Evolutionary conservation across 2,329 filamentous ascomycete species (phyloP), one percentile per base, ranked within the genome.

Genomic region (Fusarium scirpi): DNA sequence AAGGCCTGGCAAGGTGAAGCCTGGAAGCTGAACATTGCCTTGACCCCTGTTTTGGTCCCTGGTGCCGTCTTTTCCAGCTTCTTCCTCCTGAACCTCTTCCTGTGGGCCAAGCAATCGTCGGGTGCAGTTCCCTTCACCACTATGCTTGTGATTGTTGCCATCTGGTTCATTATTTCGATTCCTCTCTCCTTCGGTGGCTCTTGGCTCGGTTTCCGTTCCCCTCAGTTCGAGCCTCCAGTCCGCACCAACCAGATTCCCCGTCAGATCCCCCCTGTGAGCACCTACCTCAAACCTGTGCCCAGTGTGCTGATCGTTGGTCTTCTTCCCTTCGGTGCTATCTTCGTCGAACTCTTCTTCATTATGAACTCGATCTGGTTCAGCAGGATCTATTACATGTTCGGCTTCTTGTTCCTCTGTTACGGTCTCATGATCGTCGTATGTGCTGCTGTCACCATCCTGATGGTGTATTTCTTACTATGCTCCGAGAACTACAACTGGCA

Each of bases 321-420:
- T 53, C 86, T 98, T 27, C 96, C 96, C 0, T 99, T 99, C 76
- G 94, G 93, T 48, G 95, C 96, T 67, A 98, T 99, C 78, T 98
- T 98, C 73, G 94, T 98, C 48, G 96, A 99, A 83, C 90, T 99
- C 4, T 98, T 97, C 86, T 98, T 98, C 82, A 98, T 99, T 84
- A 97, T 99, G 93, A 97, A 91, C 82, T 97, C 93, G 27, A 95
- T 99, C 78, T 99, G 96, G 96, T 97, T 97, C 82, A 95, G 91
- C 84, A 94, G 96, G 82, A 96, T 99, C 72, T 99, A 99, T 86
- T 99, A 99, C 87, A 99, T 99, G 96, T 99, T 99, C 76, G 96
- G 96, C 24, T 99, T 99, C 86, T 85, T 99, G 38, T 99, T 99
- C 86, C 87, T 99, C 60, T 98, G 94, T 86, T 99, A 97, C 78